phyloP scores from a whole-genome alignment of 2,329 filamentous ascomycete species.

The Cordyceps militaris region DNA sequence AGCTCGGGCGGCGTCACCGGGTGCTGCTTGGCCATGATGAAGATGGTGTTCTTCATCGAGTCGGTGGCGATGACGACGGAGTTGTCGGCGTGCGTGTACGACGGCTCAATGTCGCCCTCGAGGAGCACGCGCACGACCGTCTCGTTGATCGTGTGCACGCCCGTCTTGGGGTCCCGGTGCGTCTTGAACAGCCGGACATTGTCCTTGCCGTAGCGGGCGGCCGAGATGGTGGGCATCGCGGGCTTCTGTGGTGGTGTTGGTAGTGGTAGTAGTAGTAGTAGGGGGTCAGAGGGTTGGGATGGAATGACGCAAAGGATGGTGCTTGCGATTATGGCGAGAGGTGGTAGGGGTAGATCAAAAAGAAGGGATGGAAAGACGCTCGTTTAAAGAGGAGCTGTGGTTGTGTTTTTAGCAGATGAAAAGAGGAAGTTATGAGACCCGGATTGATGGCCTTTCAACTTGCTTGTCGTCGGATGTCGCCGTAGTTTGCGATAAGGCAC shows the following conservation, averaged over 20 bases:
- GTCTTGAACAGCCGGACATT: conserved; percentile 98
- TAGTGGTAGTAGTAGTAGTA: background rate
- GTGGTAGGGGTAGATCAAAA: background rate
- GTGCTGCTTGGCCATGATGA: conserved; percentile 90
- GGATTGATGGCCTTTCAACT: background rate
- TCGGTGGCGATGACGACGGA: conserved; percentile 92
- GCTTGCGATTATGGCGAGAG: background rate
- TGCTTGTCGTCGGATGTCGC: conserved; percentile 9
- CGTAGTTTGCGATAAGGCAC: background rate
- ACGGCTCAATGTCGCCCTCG: conserved; percentile 83
- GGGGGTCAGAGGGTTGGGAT: background rate
- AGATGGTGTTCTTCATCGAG: conserved; percentile 95
- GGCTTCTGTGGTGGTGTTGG: background rate
- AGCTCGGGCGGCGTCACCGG: conserved; percentile 90
- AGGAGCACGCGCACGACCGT: conserved; percentile 92
- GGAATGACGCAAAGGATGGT: background rate
- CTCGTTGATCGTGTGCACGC: conserved; percentile 79
- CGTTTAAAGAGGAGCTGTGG: background rate
- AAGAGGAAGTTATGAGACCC: background rate
- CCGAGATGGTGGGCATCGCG: conserved; percentile 49
- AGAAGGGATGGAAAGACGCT: background rate
- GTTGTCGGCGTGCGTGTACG: conserved; percentile 92
- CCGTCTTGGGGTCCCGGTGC: conserved; percentile 67
- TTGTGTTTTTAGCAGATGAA: background rate
- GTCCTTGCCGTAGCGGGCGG: conserved; percentile 85